These are phyloP conservation scores for Leishmania martiniquensis DNA, from an alignment of 208 protist species.

Conservation along the genomic window DNA sequence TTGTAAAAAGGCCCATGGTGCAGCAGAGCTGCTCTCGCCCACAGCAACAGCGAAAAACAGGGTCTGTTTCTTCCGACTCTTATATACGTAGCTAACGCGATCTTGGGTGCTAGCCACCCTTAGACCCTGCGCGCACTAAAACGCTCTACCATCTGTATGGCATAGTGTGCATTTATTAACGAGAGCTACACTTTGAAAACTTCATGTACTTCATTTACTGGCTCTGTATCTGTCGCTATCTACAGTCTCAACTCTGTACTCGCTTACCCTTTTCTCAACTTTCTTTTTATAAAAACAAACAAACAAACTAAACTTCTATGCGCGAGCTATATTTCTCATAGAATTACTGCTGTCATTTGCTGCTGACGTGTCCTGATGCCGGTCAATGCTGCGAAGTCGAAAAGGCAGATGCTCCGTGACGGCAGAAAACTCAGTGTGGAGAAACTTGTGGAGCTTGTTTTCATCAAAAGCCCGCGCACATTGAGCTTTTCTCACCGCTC, in stretches of 20 bases:
- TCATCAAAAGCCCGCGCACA: constrained; percentile 51
- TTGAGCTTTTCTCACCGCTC: constrained; percentile 81
- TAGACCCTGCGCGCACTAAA: neutral
- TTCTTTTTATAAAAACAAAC: neutral
- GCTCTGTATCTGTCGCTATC: too few relatives aligned
- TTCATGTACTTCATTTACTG: too few relatives aligned
- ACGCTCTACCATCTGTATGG: neutral
- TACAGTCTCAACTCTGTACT: too few relatives aligned
- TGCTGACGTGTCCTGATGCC: neutral
- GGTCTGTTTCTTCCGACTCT: too few relatives aligned
- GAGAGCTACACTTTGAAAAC: neutral
- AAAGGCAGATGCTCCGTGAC: constrained; percentile 3
- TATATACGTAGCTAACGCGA: neutral
- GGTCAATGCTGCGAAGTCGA: neutral
- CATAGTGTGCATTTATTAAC: neutral
- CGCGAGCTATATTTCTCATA: neutral
- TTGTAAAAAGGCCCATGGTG: neutral
- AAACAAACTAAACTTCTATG: neutral
- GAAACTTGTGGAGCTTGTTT: constrained; percentile 66
- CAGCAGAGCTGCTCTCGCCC: neutral
- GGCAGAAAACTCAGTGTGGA: constrained; percentile 42
- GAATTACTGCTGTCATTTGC: neutral
- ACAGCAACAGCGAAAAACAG: neutral
- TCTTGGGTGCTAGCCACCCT: neutral
- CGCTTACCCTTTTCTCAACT: too few relatives aligned